Conservation (phyloP, 805 yeast genomes). For the Hyphopichia homilentoma region DNA sequence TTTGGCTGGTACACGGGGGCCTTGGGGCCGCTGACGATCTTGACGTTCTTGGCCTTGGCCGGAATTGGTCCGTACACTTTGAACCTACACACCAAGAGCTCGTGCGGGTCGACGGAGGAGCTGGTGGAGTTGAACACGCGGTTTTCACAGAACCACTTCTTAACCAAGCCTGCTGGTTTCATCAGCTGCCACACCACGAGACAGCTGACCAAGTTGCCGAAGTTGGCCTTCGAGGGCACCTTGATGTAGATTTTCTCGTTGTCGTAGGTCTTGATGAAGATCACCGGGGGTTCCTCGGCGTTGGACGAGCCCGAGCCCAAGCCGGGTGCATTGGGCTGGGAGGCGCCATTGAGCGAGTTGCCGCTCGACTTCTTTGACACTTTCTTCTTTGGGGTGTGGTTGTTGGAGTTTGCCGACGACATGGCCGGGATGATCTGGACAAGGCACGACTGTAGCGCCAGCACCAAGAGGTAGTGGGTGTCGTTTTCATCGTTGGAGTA, state of each 20-base stretch:
- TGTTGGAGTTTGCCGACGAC: slow-evolving; percentile 1
- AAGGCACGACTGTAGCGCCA: slow-evolving; percentile 36
- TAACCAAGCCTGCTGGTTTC: slow-evolving; percentile 49
- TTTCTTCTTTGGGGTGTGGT: slow-evolving; percentile 1
- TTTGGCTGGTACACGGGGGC: slow-evolving; percentile 30
- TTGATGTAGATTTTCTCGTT: slow-evolving; percentile 35
- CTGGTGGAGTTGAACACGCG: slow-evolving; percentile 21
- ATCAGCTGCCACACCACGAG: slow-evolving; percentile 57
- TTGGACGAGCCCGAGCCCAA: too few species aligned
- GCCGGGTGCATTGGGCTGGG: neutral
- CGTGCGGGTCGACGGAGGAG: slow-evolving; percentile 23
- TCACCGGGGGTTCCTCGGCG: slow-evolving; percentile 29
- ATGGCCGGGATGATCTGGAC: slow-evolving; percentile 32
- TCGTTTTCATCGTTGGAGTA: slow-evolving; percentile 29
- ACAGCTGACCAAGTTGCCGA: slow-evolving; percentile 41
- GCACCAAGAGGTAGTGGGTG: slow-evolving; percentile 26
- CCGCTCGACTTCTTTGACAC: slow-evolving; percentile 2
- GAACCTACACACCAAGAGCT: slow-evolving; percentile 58
- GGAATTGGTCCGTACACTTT: slow-evolving; percentile 64
- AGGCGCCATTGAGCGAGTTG: neutral
- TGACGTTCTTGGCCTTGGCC: slow-evolving; percentile 32
- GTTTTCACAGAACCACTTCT: slow-evolving; percentile 49
- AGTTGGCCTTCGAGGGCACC: slow-evolving; percentile 32
- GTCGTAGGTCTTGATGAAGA: slow-evolving; percentile 39
- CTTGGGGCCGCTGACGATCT: slow-evolving; percentile 32